Evolutionary conservation across 257 asterid species (phyloP), one percentile per base, ranked within the genome.

Genomic region (Plantago major): DNA sequence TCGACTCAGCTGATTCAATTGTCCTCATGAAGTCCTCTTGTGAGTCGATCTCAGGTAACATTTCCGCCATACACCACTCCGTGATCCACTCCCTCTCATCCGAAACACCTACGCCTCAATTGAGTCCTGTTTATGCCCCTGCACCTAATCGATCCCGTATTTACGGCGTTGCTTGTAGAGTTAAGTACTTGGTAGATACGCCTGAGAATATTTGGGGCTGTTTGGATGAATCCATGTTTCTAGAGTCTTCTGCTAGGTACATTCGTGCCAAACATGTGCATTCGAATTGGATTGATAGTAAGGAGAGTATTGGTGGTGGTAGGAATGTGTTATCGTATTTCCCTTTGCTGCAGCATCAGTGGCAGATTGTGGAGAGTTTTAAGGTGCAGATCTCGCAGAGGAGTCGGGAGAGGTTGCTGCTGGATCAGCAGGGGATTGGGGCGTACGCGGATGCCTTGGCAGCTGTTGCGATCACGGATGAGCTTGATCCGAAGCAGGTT

Each of bases 201-300:
- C 99, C 96, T 11, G 99, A 93, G 53, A 89, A 93, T 70, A 93
- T 93, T 5, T 93, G 99, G 99, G 99, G 99, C 33, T 85, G 99
- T 70, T 87, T 93, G 8, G 99, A 93, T 57, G 99, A 93, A 65
- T 89, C 84, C 13, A 93, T 93, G 99, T 89, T 87, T 69, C 76
- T 89, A 3, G 97, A 93, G 63, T 77, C 95, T 18, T 84, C 99
- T 6, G 94, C 96, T 6, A 84, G 99, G 42, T 93, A 93, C 68
- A 79, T 85, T 52, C 86, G 97, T 2, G 97, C 99, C 1, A 93
- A 89, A 62, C 90, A 87, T 8, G 99, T 87, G 56, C 95, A 93
- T 74, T 67, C 30, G 72, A 77, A 76, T 73, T 73, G 89, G 79
- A 73, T 75, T 38, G 74, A 73, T 68, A 70, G 60, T 66, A 72